Evolutionary conservation across 805 yeast species (phyloP).

Genomic region (Vanderwaltozyma verrucispora): DNA sequence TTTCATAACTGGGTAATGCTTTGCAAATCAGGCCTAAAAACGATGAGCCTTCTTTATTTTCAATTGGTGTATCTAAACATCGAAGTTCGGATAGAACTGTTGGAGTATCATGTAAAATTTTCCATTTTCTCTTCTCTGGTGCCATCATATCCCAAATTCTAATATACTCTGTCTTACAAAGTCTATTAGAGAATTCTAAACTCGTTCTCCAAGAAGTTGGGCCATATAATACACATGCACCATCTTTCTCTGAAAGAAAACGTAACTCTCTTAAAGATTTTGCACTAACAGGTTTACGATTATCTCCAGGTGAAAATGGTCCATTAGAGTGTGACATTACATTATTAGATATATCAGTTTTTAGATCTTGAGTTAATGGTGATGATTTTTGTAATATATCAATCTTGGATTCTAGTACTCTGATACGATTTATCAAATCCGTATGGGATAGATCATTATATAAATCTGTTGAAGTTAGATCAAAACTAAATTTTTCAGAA

Average conservation of each 20-base stretch:
- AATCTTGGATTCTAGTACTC: conserved; percentile 10
- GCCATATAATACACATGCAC: conserved; percentile 15
- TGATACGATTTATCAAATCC: conserved; percentile 13
- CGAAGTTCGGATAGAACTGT: conserved; percentile 1
- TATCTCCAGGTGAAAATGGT: no score
- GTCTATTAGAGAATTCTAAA: conserved; percentile 10
- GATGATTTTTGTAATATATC: background rate
- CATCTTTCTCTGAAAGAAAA: conserved; percentile 1
- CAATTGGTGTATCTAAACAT: background rate
- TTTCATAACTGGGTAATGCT: conserved; percentile 9
- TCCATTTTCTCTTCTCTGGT: conserved; percentile 14
- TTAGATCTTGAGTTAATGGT: no score
- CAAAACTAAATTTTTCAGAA: conserved; percentile 14
- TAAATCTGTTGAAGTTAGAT: conserved; percentile 10
- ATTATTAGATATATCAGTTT: no score
- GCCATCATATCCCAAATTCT: conserved; percentile 16
- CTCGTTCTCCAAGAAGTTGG: conserved; percentile 23
- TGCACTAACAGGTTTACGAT: no score
- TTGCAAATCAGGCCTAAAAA: conserved; percentile 1
- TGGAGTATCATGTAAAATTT: conserved; percentile 5
- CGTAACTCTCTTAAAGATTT: background rate
- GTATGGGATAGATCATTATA: conserved; percentile 18
- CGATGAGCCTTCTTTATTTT: background rate
- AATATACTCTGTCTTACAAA: conserved; percentile 12
- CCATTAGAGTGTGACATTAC: no score